A percentile compares a stretch with the other conserved stretches of the same genome.
Evolutionary conservation across 306 rosid genomes (phyloP).

Genomic region (Cucurbita pepo): DNA sequence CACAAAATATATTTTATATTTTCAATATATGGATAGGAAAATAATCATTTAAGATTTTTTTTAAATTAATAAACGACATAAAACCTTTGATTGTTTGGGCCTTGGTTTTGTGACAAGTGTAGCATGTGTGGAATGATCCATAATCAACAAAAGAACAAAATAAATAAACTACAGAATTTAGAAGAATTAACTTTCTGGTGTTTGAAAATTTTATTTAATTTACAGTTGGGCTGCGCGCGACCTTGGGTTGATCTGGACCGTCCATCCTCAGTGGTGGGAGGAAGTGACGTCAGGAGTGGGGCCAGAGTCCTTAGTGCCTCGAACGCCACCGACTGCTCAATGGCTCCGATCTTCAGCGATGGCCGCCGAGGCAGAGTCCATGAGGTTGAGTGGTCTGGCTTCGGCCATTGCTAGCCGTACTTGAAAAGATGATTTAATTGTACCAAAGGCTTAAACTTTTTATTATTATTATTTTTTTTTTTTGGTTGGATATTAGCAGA

Average conservation of each 20-base stretch:
- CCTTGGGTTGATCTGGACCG: not conserved
- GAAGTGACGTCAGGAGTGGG: not conserved
- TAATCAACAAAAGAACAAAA: not conserved
- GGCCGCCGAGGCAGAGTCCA: not conserved
- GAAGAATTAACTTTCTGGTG: not conserved
- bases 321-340: constrained; percentile 4
- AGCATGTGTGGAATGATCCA: not conserved
- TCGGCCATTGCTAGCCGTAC: not conserved
- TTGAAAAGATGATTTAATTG: not conserved
- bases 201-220: not conserved
- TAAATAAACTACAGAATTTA: no score
- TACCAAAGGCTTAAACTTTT: not conserved
- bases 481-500: not conserved
- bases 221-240: not conserved
- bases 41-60: no score
- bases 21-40: no score
- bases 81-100: no score
- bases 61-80: no score
- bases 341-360: constrained; percentile 2
- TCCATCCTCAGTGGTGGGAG: not conserved
- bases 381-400: constrained; percentile 34
- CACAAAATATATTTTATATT: no score
- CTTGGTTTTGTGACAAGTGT: not conserved
- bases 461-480: not conserved
- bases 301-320: constrained; percentile 13